Conservation (phyloP, 805 yeast genomes). For the Wickerhamomyces alni region DNA sequence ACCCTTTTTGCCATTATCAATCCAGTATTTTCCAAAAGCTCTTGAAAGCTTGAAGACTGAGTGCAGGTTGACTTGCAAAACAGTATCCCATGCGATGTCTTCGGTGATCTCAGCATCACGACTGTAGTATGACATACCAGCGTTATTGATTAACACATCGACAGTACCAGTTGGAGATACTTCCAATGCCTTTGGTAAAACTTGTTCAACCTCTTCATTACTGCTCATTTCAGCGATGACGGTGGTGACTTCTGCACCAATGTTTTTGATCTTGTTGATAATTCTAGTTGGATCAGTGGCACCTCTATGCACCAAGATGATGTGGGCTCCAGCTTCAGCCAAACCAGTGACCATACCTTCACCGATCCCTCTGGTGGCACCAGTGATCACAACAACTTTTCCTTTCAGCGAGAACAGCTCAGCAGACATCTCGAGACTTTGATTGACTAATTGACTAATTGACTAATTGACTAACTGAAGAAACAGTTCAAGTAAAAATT, state of each 20-base stretch:
- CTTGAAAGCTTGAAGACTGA: conserved; percentile 78
- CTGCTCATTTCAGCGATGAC: conserved; percentile 23
- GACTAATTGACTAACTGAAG: no score
- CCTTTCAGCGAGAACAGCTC: conserved; percentile 76
- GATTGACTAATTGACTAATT: not conserved
- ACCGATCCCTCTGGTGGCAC: conserved; percentile 81
- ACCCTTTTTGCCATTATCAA: conserved; percentile 52
- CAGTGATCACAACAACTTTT: conserved; percentile 76
- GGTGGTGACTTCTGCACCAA: conserved; percentile 52
- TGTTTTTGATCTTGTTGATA: conserved; percentile 32
- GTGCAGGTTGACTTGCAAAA: conserved; percentile 67
- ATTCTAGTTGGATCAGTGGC: conserved; percentile 14
- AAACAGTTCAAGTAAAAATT: no score
- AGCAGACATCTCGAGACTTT: conserved; percentile 12
- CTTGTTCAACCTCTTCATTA: conserved; percentile 16
- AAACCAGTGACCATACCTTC: conserved; percentile 72
- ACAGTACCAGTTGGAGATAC: conserved; percentile 61
- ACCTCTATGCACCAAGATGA: conserved; percentile 35
- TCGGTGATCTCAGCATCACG: conserved; percentile 38
- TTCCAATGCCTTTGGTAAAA: conserved; percentile 32
- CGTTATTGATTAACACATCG: conserved; percentile 81
- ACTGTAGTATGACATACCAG: conserved; percentile 73
- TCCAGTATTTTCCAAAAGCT: conserved; percentile 53
- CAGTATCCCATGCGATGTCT: conserved; percentile 53
- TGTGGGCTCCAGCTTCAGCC: conserved; percentile 84